Evolutionary conservation across 257 asterid genomes (phyloP), one percentile per base, ranked within the genome.

Genomic region (Anisodus acutangulus): DNA sequence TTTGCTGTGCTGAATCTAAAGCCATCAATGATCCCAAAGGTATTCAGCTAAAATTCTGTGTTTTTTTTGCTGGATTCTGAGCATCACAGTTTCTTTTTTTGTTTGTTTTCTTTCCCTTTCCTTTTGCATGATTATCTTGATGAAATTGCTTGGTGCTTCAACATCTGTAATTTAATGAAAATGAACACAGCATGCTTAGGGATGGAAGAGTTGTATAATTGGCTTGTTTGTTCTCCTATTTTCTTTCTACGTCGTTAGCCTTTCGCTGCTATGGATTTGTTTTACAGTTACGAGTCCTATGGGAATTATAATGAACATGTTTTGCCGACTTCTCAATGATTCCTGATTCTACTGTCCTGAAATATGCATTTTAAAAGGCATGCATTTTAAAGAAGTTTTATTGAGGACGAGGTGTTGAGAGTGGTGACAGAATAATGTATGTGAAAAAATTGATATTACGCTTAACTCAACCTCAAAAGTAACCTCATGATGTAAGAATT

Each of bases 21-120:
- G 93, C 93, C 83, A 93, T 96, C 63, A 96, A 94, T 83, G 99
- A 96, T 58, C 99, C 99, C 58, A 96, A 86, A 92, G 97, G 98
- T 94, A 78, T 82, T 86, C 79, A 83, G 35, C 79, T 81, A 84
- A 63, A 39, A 45, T 43, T 47, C 41, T 67, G 13, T 35, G 47
- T n/a, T 53, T 68, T 41, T 66, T 19, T 72, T 19, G 45, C 62
- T 76, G 62, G n/a, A 47, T 47, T 45, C 58, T 51, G 22, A 74
- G 81, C 62, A 49, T 76, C 45, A 26, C 45, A 3, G 13, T 76
- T 76, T 49, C 63, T 51, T 76, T 6, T 6, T 17, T 17, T 54
- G 19, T 58, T 58, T 58, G 22, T 17, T 58, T 76, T 76, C 22
- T 76, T 76, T 76, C 81, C 58, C 63, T 76, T 22, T 51, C 81